Percentiles rank a stretch among this genome's conserved stretches.
phyloP scores from a whole-genome alignment of 2,329 filamentous ascomycete genomes.

The Cryphonectria parasitica region DNA sequence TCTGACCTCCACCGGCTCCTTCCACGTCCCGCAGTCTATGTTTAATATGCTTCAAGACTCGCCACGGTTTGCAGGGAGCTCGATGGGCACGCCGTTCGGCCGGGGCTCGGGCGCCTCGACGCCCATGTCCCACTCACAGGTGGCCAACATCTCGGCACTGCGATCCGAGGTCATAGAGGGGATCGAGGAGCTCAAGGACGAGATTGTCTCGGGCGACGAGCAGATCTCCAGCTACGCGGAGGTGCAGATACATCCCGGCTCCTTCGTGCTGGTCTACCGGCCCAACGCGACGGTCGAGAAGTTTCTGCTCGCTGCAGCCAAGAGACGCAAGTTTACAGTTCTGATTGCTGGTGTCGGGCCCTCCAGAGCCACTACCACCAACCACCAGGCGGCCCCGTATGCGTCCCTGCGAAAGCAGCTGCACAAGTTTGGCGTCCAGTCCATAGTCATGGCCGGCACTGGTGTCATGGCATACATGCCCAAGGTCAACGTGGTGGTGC shows the following conservation, averaged over 20 bases:
- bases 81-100: conserved; percentile 52
- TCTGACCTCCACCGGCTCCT: conserved; percentile 64
- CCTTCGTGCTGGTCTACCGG: conserved; percentile 88
- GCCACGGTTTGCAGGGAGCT: conserved; percentile 50
- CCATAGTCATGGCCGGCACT: conserved; percentile 82
- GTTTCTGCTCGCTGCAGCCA: conserved; percentile 84
- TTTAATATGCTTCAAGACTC: conserved; percentile 85
- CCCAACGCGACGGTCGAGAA: conserved; percentile 86
- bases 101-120: conserved; percentile 43
- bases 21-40: conserved; percentile 74
- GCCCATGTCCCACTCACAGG: conserved; percentile 41
- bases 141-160: conserved; percentile 66
- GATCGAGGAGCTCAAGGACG: conserved; percentile 94
- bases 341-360: conserved; percentile 73
- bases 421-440: conserved; percentile 74
- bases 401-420: conserved; percentile 76
- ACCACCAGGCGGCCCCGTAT: conserved; percentile 46
- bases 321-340: conserved; percentile 90
- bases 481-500: conserved; percentile 90
- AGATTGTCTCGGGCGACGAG: conserved; percentile 89
- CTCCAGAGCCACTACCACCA: conserved; percentile 33
- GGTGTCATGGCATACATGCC: conserved; percentile 94
- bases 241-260: conserved; percentile 90
- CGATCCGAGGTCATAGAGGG: conserved; percentile 91
- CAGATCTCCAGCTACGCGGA: conserved; percentile 88